Conservation (phyloP, 108 stramenopile genomes). For the Skeletonema tropicum region DNA sequence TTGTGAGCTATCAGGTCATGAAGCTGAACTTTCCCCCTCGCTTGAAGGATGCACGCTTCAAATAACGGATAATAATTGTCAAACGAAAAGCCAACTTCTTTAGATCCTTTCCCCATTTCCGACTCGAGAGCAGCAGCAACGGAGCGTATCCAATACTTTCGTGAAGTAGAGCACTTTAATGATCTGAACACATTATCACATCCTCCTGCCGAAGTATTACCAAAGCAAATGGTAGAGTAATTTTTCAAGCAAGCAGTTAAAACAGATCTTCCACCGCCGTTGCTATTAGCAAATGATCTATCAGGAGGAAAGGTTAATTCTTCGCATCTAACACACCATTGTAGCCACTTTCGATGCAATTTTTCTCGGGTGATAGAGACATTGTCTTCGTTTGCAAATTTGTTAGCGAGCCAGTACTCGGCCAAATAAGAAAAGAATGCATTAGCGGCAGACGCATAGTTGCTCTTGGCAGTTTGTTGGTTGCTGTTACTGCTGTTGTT, state of each 20-base stretch:
- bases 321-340: slow-evolving; percentile 39
- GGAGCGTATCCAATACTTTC: slow-evolving; percentile 40
- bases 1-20: neutral
- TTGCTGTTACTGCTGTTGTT: slow-evolving; percentile 3
- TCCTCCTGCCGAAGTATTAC: neutral
- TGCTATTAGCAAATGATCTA: neutral
- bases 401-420: neutral
- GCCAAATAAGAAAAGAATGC: slow-evolving; percentile 27
- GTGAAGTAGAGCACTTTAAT: slow-evolving; percentile 18
- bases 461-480: neutral
- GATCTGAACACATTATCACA: slow-evolving; percentile 21
- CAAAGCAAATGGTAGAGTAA: slow-evolving; percentile 24
- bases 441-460: slow-evolving; percentile 31
- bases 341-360: slow-evolving; percentile 18
- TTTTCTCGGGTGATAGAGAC: too few species aligned
- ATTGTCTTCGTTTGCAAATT: neutral
- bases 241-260: slow-evolving; percentile 32
- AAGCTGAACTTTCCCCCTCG: neutral
- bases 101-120: neutral
- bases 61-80: neutral
- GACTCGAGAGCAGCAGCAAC: slow-evolving; percentile 7
- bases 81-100: neutral
- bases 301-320: slow-evolving; percentile 16
- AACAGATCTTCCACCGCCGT: slow-evolving; percentile 32
- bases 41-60: neutral